These are phyloP conservation scores for Collybiopsis luxurians DNA, from an alignment of 768 basidiomycete species.

Conservation along the genomic window DNA sequence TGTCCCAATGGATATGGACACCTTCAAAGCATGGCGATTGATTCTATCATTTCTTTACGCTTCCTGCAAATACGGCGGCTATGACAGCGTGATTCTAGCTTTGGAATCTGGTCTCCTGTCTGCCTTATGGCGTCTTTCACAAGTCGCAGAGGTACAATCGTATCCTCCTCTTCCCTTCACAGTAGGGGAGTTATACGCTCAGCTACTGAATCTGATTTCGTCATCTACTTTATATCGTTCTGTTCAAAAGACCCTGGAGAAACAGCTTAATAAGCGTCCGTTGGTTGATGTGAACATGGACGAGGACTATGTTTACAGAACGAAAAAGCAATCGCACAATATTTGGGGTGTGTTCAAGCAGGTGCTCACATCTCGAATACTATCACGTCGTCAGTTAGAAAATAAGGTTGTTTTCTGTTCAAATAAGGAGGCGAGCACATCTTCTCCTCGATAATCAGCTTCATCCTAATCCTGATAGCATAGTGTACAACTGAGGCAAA, in stretches of 20 bases:
- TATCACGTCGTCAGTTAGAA: not conserved
- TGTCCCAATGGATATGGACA: not conserved
- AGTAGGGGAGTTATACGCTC: not conserved
- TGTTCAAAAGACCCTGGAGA: not conserved
- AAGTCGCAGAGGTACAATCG: not conserved
- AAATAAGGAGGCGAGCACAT: not conserved
- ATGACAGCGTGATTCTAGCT: not conserved
- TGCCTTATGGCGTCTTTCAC: not conserved
- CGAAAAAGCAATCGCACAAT: not conserved
- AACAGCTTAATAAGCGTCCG: not conserved
- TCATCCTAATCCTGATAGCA: not conserved
- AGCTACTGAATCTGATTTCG: not conserved
- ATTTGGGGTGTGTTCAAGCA: not conserved
- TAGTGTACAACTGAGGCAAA: not conserved
- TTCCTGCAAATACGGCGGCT: not conserved
- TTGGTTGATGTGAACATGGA: not conserved
- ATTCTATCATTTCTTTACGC: not conserved
- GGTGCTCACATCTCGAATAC: not conserved
- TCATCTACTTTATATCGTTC: not conserved
- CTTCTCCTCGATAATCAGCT: not conserved
- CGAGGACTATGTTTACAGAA: not conserved
- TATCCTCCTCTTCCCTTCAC: not conserved
- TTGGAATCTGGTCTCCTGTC: not conserved
- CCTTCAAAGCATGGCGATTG: not conserved
- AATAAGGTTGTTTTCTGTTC: not conserved